Evolutionary conservation across 345 rosid genomes (phyloP).

Genomic region (Sisymbrium irio): DNA sequence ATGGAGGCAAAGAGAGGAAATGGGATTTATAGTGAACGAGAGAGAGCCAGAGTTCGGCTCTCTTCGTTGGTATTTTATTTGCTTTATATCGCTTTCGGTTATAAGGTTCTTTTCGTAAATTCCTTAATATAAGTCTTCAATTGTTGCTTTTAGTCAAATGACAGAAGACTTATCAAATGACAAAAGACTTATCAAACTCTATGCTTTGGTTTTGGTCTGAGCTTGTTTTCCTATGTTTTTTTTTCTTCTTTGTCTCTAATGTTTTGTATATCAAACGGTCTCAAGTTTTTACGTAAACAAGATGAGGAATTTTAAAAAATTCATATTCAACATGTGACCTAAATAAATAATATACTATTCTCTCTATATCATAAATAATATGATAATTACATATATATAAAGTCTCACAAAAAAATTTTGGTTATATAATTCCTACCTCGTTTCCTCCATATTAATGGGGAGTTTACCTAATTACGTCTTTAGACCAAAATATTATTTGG

Average conservation of each 20-base stretch:
- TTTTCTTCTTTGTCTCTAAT: background rate
- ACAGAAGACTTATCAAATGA: background rate
- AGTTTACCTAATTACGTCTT: background rate
- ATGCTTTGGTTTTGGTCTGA: background rate
- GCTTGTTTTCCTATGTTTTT: background rate
- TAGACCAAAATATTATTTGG: no score
- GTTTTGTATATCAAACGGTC: background rate
- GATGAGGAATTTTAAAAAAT: background rate
- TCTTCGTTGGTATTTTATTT: background rate
- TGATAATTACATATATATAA: background rate
- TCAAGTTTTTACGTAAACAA: slow-evolving; percentile 8
- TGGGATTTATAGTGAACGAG: slow-evolving; percentile 9
- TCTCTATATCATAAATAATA: background rate
- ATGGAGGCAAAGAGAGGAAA: slow-evolving; percentile 12
- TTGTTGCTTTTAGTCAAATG: slow-evolving; percentile 1
- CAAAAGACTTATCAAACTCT: background rate
- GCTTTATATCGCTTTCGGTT: slow-evolving; percentile 14
- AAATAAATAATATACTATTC: no score
- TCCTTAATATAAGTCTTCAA: background rate
- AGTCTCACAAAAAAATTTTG: background rate
- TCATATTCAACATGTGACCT: background rate
- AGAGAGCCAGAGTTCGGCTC: background rate
- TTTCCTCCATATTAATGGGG: background rate
- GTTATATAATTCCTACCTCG: background rate
- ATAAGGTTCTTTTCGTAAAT: slow-evolving; percentile 7